Evolutionary conservation across 2,329 filamentous ascomycete species (phyloP).

Genomic region (Fonsecaea erecta): DNA sequence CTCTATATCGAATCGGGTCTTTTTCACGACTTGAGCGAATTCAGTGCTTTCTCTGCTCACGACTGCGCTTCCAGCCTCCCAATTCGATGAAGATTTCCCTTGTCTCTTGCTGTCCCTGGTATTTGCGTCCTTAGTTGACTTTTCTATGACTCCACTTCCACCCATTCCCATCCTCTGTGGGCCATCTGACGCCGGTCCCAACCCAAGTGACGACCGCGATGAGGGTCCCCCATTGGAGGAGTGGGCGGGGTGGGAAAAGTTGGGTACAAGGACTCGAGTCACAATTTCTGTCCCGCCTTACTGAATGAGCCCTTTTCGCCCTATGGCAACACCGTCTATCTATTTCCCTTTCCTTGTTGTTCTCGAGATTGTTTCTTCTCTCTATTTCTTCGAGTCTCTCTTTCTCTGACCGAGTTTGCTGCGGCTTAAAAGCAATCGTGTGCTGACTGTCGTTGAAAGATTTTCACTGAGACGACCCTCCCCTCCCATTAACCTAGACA

Average conservation of each 20-base stretch:
- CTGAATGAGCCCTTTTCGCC: background rate
- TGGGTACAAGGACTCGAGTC: background rate
- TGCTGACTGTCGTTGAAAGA: background rate
- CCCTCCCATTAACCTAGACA: background rate
- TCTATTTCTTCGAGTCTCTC: background rate
- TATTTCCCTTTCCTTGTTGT: background rate
- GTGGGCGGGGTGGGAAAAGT: background rate
- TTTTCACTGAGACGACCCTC: background rate
- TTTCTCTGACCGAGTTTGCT: background rate
- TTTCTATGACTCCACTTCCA: background rate
- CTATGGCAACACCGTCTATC: background rate
- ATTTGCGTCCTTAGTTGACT: background rate
- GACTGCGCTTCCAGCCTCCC: conserved; percentile 6
- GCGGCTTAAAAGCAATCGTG: background rate
- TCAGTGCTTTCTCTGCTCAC: conserved; percentile 4
- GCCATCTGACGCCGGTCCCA: conserved; percentile 14
- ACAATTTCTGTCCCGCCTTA: background rate
- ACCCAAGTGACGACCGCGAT: background rate
- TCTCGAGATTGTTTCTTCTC: background rate
- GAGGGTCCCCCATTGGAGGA: background rate
- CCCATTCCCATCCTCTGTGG: background rate
- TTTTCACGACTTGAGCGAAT: background rate
- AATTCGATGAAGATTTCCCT: conserved; percentile 8
- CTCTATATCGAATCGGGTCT: background rate
- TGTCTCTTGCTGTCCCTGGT: background rate